Evolutionary conservation across 148 eudicot species (phyloP).

Genomic region (Heliosperma pusillum): DNA sequence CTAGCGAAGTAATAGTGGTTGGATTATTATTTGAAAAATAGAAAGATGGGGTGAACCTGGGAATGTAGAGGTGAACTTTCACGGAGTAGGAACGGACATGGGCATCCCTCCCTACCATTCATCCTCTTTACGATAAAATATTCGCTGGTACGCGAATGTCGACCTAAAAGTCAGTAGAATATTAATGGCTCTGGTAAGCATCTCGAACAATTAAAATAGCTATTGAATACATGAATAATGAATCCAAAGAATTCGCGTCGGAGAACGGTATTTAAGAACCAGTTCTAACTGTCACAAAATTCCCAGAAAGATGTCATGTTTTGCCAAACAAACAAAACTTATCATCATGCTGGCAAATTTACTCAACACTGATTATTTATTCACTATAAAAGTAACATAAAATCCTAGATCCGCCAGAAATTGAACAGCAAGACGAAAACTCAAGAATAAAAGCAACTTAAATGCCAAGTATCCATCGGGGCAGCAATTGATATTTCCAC

Average conservation of each 20-base stretch:
- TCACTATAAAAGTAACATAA: not conserved
- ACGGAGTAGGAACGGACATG: too few relatives aligned
- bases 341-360: not conserved
- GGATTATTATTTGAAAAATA: too few relatives aligned
- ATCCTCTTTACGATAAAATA: too few relatives aligned
- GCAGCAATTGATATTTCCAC: not conserved
- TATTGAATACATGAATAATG: not conserved
- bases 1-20: too few relatives aligned
- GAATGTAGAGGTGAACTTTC: too few relatives aligned
- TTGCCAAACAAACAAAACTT: not conserved
- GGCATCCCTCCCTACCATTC: too few relatives aligned
- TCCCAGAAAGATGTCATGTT: not conserved
- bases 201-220: not conserved
- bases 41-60: too few relatives aligned
- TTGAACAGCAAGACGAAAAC: slow-evolving; percentile 1
- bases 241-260: not conserved
- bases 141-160: too few relatives aligned
- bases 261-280: not conserved
- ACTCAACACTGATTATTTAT: slow-evolving; percentile 6
- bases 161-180: too few relatives aligned
- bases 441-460: not conserved
- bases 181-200: not conserved
- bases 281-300: not conserved
- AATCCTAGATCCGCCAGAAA: not conserved
- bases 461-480: not conserved